phyloP scores from a whole-genome alignment of 2,329 filamentous ascomycete genomes.

The Chrysoporthe deuterocubensis region DNA sequence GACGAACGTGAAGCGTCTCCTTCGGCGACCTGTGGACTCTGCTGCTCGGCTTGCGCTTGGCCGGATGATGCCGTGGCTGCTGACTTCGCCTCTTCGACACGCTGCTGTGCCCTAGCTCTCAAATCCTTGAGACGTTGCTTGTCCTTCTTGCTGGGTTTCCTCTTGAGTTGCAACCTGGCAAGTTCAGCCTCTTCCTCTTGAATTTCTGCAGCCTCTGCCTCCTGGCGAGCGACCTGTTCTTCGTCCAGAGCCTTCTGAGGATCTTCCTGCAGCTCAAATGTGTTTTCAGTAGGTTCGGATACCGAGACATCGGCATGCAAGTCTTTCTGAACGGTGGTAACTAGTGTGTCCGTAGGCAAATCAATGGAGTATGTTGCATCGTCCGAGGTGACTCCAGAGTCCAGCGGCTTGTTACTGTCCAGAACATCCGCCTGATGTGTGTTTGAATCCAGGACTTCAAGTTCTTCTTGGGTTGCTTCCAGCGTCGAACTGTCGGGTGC shows the following conservation, averaged over 20 bases:
- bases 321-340: background rate
- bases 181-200: slow-evolving; percentile 22
- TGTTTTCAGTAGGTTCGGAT: background rate
- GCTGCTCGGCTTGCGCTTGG: background rate
- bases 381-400: background rate
- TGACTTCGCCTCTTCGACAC: slow-evolving; percentile 14
- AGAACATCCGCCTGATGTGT: background rate
- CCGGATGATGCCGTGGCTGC: background rate
- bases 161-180: slow-evolving; percentile 19
- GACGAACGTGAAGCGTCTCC: background rate
- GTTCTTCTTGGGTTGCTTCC: background rate
- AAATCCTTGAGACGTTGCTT: slow-evolving; percentile 23
- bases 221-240: slow-evolving; percentile 16
- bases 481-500: background rate
- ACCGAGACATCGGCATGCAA: background rate
- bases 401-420: slow-evolving; percentile 1
- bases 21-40: background rate
- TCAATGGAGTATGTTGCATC: background rate
- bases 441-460: background rate
- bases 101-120: slow-evolving; percentile 16
- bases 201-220: slow-evolving; percentile 11
- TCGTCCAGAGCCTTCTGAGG: background rate
- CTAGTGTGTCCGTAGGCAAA: background rate
- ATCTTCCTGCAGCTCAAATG: background rate
- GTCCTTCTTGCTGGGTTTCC: slow-evolving; percentile 21